Evolutionary conservation across 805 yeast genomes (phyloP), one percentile per base, ranked within the genome.

Genomic region (Zygosaccharomyces lentus): DNA sequence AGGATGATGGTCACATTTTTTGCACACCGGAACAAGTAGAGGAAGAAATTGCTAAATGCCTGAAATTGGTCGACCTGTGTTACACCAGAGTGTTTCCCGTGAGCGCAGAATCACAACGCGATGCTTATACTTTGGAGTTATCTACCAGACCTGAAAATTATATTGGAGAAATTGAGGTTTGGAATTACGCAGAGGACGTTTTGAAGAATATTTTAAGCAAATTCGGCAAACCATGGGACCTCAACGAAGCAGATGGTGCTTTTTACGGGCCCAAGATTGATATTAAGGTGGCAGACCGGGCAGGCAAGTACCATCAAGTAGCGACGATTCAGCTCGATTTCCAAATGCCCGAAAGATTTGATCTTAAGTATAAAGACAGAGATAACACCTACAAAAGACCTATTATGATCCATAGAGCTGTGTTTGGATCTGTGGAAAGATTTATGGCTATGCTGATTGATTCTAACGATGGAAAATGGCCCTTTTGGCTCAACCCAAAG

Each of bases 1-100:
- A 93, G 68, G 99, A 93, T 65, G 99, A 93, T 64, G 98, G 97
- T 6, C 99, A 93, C 58, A 90, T 93, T 23, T 93, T 93, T 64
- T 93, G 99, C 62, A 78, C 83, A 1, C 73, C 76, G 29, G 80
- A 76, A 6, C 99, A 93, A 67, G 82, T 93, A 39, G 77, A 75
- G 40, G 56, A 64, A 25, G 99, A 93, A 61, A 89, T 93, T 40
- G 58, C 73, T 8, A 76, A 79, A 45, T 85, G 93, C 9, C 72
- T 93, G 47, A 74, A 79, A 56, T 71, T 93, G 58, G 78, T 93
- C 44, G 84, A 82, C 57, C 75, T 83, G 50, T 81, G 90, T 29
- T 93, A 93, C 62, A 69, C 71, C 0, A 76, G 78, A 15, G 84
- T 90, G 58, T 71, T 71, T 50, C 55, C 63, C 6, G 57, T 67